Conservation (phyloP, 306 rosid genomes). For the Lathyrus oleraceus region DNA sequence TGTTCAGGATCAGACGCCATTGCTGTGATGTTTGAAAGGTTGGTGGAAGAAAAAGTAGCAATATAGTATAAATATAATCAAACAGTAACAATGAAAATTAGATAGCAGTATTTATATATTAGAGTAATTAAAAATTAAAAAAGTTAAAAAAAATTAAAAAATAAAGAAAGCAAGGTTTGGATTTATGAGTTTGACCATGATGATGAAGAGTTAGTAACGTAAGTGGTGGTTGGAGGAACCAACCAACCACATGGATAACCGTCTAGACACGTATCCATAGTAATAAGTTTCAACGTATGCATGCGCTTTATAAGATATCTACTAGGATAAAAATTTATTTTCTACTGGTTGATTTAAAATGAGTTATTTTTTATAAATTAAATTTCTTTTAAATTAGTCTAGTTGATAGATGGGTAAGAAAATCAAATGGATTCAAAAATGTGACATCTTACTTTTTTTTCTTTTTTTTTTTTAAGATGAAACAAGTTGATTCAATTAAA, state of each 20-base stretch:
- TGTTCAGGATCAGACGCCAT: conserved; percentile 70
- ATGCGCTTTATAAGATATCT: no score
- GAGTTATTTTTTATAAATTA: no score
- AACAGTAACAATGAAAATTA: background rate
- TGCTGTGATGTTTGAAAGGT: background rate
- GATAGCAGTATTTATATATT: background rate
- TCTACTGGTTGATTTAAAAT: no score
- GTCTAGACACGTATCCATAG: background rate
- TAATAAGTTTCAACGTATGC: no score
- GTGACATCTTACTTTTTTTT: no score
- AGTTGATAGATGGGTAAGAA: no score
- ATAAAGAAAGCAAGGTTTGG: background rate
- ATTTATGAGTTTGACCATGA: background rate
- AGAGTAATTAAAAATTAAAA: background rate
- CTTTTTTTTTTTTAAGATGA: no score
- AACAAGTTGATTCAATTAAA: no score
- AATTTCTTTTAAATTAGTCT: no score
- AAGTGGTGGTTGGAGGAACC: background rate
- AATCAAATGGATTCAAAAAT: no score
- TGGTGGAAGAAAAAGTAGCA: background rate
- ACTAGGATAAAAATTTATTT: no score
- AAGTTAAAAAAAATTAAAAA: no score
- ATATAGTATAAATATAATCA: background rate
- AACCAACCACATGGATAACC: conserved; percentile 1
- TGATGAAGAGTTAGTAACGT: background rate